Evolutionary conservation across 108 stramenopile genomes (phyloP), one percentile per base, ranked within the genome.

Genomic region (Cyclotella cryptica): DNA sequence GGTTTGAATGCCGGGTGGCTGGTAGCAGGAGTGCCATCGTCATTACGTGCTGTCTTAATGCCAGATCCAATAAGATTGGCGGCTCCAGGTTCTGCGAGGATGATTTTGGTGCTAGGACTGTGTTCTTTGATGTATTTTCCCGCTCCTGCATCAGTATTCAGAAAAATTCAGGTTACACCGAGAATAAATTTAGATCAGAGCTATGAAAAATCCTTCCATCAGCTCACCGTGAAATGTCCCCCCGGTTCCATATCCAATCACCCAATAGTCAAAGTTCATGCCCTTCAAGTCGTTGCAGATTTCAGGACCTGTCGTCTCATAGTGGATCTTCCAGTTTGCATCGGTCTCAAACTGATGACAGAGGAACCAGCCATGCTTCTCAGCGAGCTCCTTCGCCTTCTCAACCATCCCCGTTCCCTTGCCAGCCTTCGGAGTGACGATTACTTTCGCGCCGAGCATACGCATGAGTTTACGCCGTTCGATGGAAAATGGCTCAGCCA

Each of bases 281-380:
- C 69, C 76, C 41, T 82, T 73, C 77, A 90, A 81, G 18, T 75
- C 89, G 44, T 89, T 72, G 53, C 88, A 59, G 29, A 92, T 88
- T 67, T 93, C 92, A 14, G 89, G 90, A 12, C 92, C 90, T 21
- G 92, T 93, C 2, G 92, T 91, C 24, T 79, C 77, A 64, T 87
- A 83, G 70, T 93, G 92, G 43, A 93, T 76, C 72, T 85, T 83
- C 82, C 83, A 84, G 80, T 93, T 93, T 28, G 89, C 89, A 60
- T 89, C 87, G 18, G 86, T 93, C 68, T 93, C 90, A 47, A 93
- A 93, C 63, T 90, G 89, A 72, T 90, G 82, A n/a, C 77, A 72
- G 46, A 77, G 75, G 77, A 88, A 93, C 77, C 84, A 90, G 10
- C 88, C 92, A 59, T 90, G 86, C 71, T 87, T 78, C 24, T 80